Evolutionary conservation across 768 basidiomycete species (phyloP).

Genomic region (Phlebiopsis gigantea): DNA sequence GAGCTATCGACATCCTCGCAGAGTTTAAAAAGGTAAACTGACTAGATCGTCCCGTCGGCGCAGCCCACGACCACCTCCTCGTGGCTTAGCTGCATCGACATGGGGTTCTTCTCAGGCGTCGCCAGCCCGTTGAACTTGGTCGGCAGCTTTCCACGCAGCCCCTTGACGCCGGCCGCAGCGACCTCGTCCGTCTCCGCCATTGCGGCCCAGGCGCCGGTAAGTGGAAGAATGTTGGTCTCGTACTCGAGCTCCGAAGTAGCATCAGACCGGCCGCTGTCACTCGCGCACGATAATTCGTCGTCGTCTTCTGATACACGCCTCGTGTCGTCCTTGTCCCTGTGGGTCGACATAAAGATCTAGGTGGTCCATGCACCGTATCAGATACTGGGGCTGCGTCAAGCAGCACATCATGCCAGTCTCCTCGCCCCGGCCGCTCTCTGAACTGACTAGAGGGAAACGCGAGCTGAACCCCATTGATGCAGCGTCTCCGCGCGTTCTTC

Average conservation of each 20-base stretch:
- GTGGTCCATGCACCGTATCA: neutral
- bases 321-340: slow-evolving; percentile 47
- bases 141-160: slow-evolving; percentile 58
- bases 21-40: slow-evolving; percentile 27
- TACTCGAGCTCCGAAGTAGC: slow-evolving; percentile 35
- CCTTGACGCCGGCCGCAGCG: slow-evolving; percentile 42
- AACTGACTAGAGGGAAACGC: too few relatives aligned
- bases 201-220: slow-evolving; percentile 73
- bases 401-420: too few relatives aligned
- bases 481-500: too few relatives aligned
- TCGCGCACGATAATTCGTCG: slow-evolving; percentile 15
- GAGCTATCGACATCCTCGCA: slow-evolving; percentile 11
- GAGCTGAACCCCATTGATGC: too few relatives aligned
- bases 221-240: slow-evolving; percentile 57
- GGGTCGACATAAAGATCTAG: slow-evolving; percentile 82
- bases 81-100: slow-evolving; percentile 89
- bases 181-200: slow-evolving; percentile 39
- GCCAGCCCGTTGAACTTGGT: slow-evolving; percentile 72
- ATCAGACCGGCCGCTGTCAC: slow-evolving; percentile 15
- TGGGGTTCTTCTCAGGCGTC: slow-evolving; percentile 88
- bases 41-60: slow-evolving; percentile 91
- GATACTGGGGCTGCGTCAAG: too few relatives aligned
- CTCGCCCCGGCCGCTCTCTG: too few relatives aligned
- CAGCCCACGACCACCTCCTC: slow-evolving; percentile 91
- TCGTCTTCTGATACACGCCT: slow-evolving; percentile 19